These are phyloP conservation scores for Antitrichia curtipendula DNA, from an alignment of 225 moss, liverwort and hornwort genomes.

Conservation along the genomic window DNA sequence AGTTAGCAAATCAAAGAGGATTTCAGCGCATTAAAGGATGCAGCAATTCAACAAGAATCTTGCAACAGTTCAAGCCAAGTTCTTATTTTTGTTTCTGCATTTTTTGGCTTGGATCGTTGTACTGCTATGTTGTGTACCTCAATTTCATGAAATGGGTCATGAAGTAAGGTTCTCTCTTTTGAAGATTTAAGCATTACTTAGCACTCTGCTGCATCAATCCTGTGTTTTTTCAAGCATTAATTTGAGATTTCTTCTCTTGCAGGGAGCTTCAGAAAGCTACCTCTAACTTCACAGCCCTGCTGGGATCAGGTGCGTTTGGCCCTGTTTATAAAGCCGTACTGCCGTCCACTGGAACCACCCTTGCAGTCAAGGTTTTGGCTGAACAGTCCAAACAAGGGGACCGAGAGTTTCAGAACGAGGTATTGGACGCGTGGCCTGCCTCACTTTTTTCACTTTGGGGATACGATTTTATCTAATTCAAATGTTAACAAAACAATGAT, in stretches of 20 bases:
- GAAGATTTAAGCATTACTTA: neutral
- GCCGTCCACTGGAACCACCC: conserved; percentile 63
- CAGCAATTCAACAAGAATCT: neutral
- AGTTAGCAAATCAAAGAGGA: neutral
- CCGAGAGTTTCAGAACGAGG: conserved; percentile 95
- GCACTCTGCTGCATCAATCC: neutral
- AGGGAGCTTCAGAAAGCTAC: conserved; percentile 91
- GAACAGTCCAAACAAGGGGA: conserved; percentile 95
- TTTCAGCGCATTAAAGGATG: neutral
- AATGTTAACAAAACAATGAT: neutral
- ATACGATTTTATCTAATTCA: neutral
- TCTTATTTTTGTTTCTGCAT: neutral
- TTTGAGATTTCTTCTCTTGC: conserved; percentile 3
- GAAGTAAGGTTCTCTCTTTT: neutral
- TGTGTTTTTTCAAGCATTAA: neutral
- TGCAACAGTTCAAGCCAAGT: neutral
- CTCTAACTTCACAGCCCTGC: conserved; percentile 67
- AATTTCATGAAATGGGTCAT: neutral
- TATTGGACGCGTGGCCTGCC: neutral
- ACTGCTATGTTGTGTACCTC: too few species aligned
- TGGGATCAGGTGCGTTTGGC: conserved; percentile 91
- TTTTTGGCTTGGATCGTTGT: neutral
- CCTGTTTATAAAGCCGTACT: conserved; percentile 88
- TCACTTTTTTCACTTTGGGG: neutral
- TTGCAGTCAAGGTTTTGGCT: conserved; percentile 89